Evolutionary conservation across 495 filamentous ascomycete genomes (phyloP), one percentile per base, ranked within the genome.

Genomic region (Neurospora sp.): DNA sequence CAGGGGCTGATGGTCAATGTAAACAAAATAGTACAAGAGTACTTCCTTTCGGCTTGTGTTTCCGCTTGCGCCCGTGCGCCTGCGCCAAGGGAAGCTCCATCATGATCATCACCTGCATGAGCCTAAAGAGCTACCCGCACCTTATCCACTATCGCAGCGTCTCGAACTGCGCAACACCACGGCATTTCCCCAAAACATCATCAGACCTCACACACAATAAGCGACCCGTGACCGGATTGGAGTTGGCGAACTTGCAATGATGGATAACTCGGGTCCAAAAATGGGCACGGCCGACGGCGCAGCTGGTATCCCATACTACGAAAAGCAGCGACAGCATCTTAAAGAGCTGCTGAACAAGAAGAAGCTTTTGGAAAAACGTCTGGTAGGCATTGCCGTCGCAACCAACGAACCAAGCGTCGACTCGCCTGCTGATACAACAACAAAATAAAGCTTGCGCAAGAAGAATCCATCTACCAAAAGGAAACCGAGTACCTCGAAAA

Each of bases 401-500:
- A 18, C 4, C 37, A 16, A 37, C 69, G 37, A 20, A 6, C 20
- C 48, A 68, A 39, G 39, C 20, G 31, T 14, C 53, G 53, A 31
- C 10, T 38, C 42, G 31, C 40, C 72, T 38, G 75, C 22, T 41
- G 68, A 71, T 39, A 12, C 39, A 39, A 53, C 38, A 69, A 39
- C 12, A 41, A 16, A 35, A 9, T n/a, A 14, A 75, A 85, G 85
- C 71, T 77, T 1, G 48, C 75, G 16, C 70, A 79, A 53, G 96
- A 98, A 85, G 93, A 97, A 69, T 87, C 88, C 77, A 99, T 99
- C 78, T 90, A 84, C 81, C 89, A 91, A 72, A 89, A 91, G 77
- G 96, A 99, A 81, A 89, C 91, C 70, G 87, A 89, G 18, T 99
- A 99, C 82, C 89, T 99, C 59, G 94, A 97, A 81, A 93, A 94